Evolutionary conservation across 805 yeast genomes (phyloP).

Genomic region (Debaryomyces hansenii): DNA sequence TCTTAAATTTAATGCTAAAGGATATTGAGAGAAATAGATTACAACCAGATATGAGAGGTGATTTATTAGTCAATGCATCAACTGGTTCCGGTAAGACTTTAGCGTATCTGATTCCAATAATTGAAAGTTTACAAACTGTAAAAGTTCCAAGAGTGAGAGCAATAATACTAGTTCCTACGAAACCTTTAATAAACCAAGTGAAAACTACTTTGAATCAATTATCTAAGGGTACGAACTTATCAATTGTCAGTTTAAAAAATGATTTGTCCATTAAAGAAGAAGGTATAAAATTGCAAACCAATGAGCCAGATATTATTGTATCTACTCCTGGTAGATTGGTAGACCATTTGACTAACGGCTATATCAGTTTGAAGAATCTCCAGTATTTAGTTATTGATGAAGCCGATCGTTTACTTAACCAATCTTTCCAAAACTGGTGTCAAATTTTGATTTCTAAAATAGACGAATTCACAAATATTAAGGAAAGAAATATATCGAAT

Average conservation of each 20-base stretch:
- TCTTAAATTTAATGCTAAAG: slow-evolving; percentile 52
- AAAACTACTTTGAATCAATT: slow-evolving; percentile 58
- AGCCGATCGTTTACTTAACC: slow-evolving; percentile 80
- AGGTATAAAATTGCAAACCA: slow-evolving; percentile 42
- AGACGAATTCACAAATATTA: slow-evolving; percentile 8
- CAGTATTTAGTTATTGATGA: slow-evolving; percentile 74
- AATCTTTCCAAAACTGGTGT: slow-evolving; percentile 93
- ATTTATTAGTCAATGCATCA: slow-evolving; percentile 85
- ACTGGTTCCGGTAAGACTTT: slow-evolving; percentile 97
- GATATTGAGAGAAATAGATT: slow-evolving; percentile 41
- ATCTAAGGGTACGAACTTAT: slow-evolving; percentile 65
- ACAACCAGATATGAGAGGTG: slow-evolving; percentile 62
- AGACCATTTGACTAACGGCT: slow-evolving; percentile 56
- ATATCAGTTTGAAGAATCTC: slow-evolving; percentile 52
- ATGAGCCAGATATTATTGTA: slow-evolving; percentile 65
- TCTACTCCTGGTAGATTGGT: slow-evolving; percentile 81
- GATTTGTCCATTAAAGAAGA: slow-evolving; percentile 63
- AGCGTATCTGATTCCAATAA: slow-evolving; percentile 81
- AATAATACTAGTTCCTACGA: slow-evolving; percentile 84
- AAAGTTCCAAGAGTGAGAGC: slow-evolving; percentile 74
- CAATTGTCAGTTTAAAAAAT: slow-evolving; percentile 59
- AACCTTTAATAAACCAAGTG: slow-evolving; percentile 83
- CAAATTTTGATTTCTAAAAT: slow-evolving; percentile 47
- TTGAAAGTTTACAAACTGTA: slow-evolving; percentile 64
- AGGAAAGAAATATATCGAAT: slow-evolving; percentile 20